Conservation (phyloP, 2,329 filamentous ascomycete genomes). For the Aureobasidium sp. region DNA sequence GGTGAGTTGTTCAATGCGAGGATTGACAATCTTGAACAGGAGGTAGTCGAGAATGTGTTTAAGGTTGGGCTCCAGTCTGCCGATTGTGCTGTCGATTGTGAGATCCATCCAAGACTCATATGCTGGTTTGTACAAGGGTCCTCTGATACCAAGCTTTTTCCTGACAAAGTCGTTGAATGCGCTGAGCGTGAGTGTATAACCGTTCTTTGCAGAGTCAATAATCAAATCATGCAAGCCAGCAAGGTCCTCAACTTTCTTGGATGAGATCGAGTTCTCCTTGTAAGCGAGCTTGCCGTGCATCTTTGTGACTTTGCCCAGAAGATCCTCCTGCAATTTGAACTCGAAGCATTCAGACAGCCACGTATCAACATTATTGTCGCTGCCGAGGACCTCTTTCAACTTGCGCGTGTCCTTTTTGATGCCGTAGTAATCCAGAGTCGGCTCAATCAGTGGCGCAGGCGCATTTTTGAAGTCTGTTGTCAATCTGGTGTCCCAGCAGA, state of each 20-base stretch:
- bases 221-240: slow-evolving; percentile 35
- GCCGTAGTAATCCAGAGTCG: slow-evolving; percentile 44
- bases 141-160: slow-evolving; percentile 45
- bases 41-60: slow-evolving; percentile 57
- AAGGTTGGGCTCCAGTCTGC: slow-evolving; percentile 11
- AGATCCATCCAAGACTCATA: slow-evolving; percentile 26
- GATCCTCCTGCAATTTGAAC: slow-evolving; percentile 51
- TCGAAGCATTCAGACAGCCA: slow-evolving; percentile 50
- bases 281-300: slow-evolving; percentile 61
- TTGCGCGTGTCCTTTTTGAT: slow-evolving; percentile 44
- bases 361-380: slow-evolving; percentile 30
- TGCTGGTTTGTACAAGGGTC: slow-evolving; percentile 33
- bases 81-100: slow-evolving; percentile 18
- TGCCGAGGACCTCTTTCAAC: slow-evolving; percentile 41
- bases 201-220: slow-evolving; percentile 41
- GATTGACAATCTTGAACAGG: slow-evolving; percentile 23
- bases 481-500: slow-evolving; percentile 64
- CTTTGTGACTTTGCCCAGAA: slow-evolving; percentile 59
- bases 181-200: slow-evolving; percentile 41
- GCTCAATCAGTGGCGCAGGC: slow-evolving; percentile 37
- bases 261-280: slow-evolving; percentile 26
- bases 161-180: slow-evolving; percentile 48
- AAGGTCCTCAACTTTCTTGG: slow-evolving; percentile 21
- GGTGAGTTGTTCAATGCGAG: slow-evolving; percentile 20
- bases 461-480: slow-evolving; percentile 62